Percentiles rank a stretch among this genome's conserved stretches.
phyloP scores from a whole-genome alignment of 140 eudicot genomes.

The Anethum foeniculum region DNA sequence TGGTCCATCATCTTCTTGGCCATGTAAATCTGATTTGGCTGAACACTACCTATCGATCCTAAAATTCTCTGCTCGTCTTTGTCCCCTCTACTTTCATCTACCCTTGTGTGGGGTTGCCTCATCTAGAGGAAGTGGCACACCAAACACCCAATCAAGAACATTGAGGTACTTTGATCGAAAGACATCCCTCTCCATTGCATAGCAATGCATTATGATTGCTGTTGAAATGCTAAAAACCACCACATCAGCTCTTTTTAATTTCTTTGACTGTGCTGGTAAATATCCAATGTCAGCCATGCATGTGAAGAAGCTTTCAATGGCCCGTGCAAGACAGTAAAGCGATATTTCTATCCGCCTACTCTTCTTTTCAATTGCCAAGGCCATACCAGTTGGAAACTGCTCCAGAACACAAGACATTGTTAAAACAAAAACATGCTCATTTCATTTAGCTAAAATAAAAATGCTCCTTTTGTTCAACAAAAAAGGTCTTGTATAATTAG shows the following conservation, averaged over 20 bases:
- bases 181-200: constrained; percentile 91
- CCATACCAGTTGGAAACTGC: constrained; percentile 93
- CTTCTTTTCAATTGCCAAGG: constrained; percentile 92
- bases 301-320: constrained; percentile 92
- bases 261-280: constrained; percentile 51
- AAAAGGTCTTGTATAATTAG: background rate
- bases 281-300: constrained; percentile 85
- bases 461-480: background rate
- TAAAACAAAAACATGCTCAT: constrained; percentile 6
- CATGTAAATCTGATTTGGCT: background rate
- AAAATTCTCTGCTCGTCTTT: background rate
- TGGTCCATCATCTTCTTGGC: background rate
- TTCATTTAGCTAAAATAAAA: background rate
- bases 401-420: constrained; percentile 1
- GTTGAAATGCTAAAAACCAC: constrained; percentile 84
- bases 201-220: constrained; percentile 96
- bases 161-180: constrained; percentile 89
- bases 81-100: constrained; percentile 10
- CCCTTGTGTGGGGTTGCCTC: constrained; percentile 52
- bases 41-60: background rate
- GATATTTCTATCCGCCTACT: constrained; percentile 95
- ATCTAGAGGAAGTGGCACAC: constrained; percentile 80
- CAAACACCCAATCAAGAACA: constrained; percentile 99
- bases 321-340: constrained; percentile 91
- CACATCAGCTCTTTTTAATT: constrained; percentile 76